Evolutionary conservation across 139 green algal genomes (phyloP).

Genomic region (Trebouxia sp.): DNA sequence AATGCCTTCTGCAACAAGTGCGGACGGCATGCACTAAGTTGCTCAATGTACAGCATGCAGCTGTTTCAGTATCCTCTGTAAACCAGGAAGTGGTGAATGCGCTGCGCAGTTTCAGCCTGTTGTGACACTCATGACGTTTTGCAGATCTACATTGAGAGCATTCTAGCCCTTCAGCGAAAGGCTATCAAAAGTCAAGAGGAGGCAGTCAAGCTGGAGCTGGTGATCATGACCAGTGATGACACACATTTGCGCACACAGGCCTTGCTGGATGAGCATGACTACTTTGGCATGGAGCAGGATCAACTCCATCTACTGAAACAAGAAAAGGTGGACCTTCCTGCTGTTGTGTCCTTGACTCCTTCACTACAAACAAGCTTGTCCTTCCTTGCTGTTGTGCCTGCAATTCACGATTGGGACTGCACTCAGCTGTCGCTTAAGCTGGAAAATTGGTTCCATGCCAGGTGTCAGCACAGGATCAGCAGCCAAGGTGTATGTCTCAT

Average conservation of each 20-base stretch:
- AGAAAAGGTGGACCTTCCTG: conserved; percentile 92
- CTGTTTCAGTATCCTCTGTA: too few species aligned
- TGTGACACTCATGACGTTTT: too few species aligned
- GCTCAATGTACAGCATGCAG: not conserved
- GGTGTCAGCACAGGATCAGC: too few species aligned
- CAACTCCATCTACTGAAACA: conserved; percentile 95
- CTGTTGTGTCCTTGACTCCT: too few species aligned
- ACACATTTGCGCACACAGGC: conserved; percentile 84
- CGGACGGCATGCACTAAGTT: not conserved
- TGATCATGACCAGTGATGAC: conserved; percentile 98
- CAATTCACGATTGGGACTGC: too few species aligned
- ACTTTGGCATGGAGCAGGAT: conserved; percentile 82
- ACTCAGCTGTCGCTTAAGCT: too few species aligned
- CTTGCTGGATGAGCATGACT: conserved; percentile 80
- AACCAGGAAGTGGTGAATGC: too few species aligned
- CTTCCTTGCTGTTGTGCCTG: too few species aligned
- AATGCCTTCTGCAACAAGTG: too few species aligned
- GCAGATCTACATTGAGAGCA: conserved; percentile 87
- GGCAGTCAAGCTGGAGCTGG: conserved; percentile 74
- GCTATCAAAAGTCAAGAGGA: not conserved
- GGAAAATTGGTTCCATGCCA: too few species aligned
- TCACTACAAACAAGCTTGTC: too few species aligned
- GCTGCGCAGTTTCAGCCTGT: not conserved
- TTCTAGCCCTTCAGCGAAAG: conserved; percentile 84
- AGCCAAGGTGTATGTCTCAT: too few species aligned